A percentile compares a stretch with the other conserved stretches of the same genome.
Conservation (phyloP, 495 filamentous ascomycete species). For the Parathielavia hyrcaniae region DNA sequence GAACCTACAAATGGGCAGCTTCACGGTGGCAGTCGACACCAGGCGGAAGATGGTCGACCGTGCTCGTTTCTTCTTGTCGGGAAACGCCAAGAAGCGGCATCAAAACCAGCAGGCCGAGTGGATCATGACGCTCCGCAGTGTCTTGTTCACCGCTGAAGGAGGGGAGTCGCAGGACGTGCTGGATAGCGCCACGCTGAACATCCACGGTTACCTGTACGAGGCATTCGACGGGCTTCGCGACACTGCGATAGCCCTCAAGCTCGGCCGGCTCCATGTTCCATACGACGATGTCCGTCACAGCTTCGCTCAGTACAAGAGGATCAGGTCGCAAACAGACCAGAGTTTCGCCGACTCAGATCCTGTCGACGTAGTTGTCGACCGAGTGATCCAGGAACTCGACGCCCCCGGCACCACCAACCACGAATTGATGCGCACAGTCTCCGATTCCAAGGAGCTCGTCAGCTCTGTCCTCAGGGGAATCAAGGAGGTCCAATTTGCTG, state of each 20-base stretch:
- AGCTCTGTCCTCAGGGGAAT: slow-evolving; percentile 86
- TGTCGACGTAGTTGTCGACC: slow-evolving; percentile 59
- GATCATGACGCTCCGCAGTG: slow-evolving; percentile 78
- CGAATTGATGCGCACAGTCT: slow-evolving; percentile 74
- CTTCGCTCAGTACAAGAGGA: slow-evolving; percentile 42
- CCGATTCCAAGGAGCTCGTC: slow-evolving; percentile 87
- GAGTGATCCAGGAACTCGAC: slow-evolving; percentile 74
- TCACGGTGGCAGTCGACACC: slow-evolving; percentile 85
- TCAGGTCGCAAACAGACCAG: slow-evolving; percentile 27
- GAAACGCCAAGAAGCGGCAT: slow-evolving; percentile 58
- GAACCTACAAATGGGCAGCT: slow-evolving; percentile 71
- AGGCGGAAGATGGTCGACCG: slow-evolving; percentile 84
- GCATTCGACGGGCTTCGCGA: slow-evolving; percentile 82
- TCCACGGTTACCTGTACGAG: slow-evolving; percentile 89
- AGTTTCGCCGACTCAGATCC: slow-evolving; percentile 31
- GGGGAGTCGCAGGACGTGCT: slow-evolving; percentile 81
- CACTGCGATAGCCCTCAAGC: slow-evolving; percentile 80
- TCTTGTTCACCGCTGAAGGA: slow-evolving; percentile 81
- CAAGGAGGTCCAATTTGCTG: slow-evolving; percentile 90
- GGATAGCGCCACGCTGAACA: slow-evolving; percentile 79
- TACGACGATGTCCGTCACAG: slow-evolving; percentile 77
- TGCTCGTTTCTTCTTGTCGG: slow-evolving; percentile 80
- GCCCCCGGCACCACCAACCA: slow-evolving; percentile 66
- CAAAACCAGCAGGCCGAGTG: slow-evolving; percentile 86
- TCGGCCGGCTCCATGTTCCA: slow-evolving; percentile 83